Percentiles rank a stretch among this genome's conserved stretches.
phyloP scores from a whole-genome alignment of 2,329 filamentous ascomycete species.

The Pseudomassariella vexata region DNA sequence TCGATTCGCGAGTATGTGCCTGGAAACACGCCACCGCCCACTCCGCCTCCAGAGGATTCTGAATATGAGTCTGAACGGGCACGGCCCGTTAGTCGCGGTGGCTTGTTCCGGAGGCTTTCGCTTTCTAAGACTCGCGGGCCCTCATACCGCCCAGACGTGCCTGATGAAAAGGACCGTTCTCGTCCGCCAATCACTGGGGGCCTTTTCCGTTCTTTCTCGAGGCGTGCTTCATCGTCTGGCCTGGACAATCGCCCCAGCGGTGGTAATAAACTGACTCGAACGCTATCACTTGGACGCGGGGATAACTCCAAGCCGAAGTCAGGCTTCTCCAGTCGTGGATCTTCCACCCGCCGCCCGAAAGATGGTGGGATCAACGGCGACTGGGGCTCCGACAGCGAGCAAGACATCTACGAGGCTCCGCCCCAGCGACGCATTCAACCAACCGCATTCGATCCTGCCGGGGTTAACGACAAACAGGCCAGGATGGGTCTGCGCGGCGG shows the following conservation, averaged over 20 bases:
- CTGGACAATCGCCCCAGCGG: slow-evolving; percentile 28
- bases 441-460: slow-evolving; percentile 9
- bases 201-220: slow-evolving; percentile 40
- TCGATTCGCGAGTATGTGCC: slow-evolving; percentile 82
- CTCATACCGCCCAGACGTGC: slow-evolving; percentile 29
- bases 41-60: slow-evolving; percentile 50
- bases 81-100: slow-evolving; percentile 25
- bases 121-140: slow-evolving; percentile 35
- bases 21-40: slow-evolving; percentile 65
- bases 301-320: slow-evolving; percentile 37
- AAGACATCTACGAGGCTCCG: slow-evolving; percentile 14
- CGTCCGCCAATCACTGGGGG: slow-evolving; percentile 43
- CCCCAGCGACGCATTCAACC: slow-evolving; percentile 8
- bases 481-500: slow-evolving; percentile 25
- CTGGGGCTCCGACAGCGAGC: slow-evolving; percentile 41
- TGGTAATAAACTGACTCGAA: slow-evolving; percentile 45
- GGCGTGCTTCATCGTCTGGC: slow-evolving; percentile 30
- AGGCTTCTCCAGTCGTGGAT: slow-evolving; percentile 34
- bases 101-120: slow-evolving; percentile 37
- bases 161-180: slow-evolving; percentile 32
- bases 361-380: slow-evolving; percentile 51
- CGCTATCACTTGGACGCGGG: slow-evolving; percentile 54
- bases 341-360: slow-evolving; percentile 31
- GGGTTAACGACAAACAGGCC: slow-evolving; percentile 9
- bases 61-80: slow-evolving; percentile 32